Evolutionary conservation across 352 stramenopile species (phyloP).

Genomic region (Peronosclerospora sorghi): DNA sequence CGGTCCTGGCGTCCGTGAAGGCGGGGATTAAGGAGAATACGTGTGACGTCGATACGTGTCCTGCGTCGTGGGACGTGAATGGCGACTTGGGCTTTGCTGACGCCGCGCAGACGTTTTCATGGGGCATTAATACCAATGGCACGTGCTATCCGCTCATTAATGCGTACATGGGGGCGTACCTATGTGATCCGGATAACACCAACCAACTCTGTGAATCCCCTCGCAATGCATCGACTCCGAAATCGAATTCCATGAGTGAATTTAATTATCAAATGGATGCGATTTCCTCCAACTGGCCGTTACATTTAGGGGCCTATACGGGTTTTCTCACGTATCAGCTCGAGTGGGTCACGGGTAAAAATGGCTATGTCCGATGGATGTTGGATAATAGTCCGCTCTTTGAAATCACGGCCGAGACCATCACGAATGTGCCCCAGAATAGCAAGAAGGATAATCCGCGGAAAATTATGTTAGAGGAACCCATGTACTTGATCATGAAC

Average conservation of each 20-base stretch:
- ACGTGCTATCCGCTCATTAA: slow-evolving; percentile 33
- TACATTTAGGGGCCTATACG: slow-evolving; percentile 41
- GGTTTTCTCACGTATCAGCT: slow-evolving; percentile 42
- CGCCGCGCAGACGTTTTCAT: slow-evolving; percentile 21
- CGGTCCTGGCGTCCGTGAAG: slow-evolving; percentile 24
- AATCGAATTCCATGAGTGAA: slow-evolving; percentile 44
- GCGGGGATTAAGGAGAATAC: slow-evolving; percentile 38
- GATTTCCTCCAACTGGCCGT: slow-evolving; percentile 50
- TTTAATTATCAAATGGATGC: slow-evolving; percentile 70
- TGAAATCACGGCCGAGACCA: slow-evolving; percentile 44
- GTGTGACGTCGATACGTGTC: slow-evolving; percentile 30
- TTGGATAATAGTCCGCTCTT: slow-evolving; percentile 73
- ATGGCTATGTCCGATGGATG: slow-evolving; percentile 35
- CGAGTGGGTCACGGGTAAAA: slow-evolving; percentile 30
- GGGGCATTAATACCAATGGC: slow-evolving; percentile 49
- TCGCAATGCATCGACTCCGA: slow-evolving; percentile 22
- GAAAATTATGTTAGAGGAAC: slow-evolving; percentile 86
- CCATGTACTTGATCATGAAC: slow-evolving; percentile 90
- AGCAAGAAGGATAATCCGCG: slow-evolving; percentile 31
- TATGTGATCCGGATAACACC: slow-evolving; percentile 49
- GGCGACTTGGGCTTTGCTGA: slow-evolving; percentile 33
- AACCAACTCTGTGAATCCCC: slow-evolving; percentile 29
- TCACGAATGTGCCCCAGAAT: slow-evolving; percentile 31
- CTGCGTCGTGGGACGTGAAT: slow-evolving; percentile 41
- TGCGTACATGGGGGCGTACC: slow-evolving; percentile 33